These are phyloP conservation scores for Cyberlindnera euphorbiiphila DNA, from an alignment of 805 yeast genomes.

Conservation along the genomic window DNA sequence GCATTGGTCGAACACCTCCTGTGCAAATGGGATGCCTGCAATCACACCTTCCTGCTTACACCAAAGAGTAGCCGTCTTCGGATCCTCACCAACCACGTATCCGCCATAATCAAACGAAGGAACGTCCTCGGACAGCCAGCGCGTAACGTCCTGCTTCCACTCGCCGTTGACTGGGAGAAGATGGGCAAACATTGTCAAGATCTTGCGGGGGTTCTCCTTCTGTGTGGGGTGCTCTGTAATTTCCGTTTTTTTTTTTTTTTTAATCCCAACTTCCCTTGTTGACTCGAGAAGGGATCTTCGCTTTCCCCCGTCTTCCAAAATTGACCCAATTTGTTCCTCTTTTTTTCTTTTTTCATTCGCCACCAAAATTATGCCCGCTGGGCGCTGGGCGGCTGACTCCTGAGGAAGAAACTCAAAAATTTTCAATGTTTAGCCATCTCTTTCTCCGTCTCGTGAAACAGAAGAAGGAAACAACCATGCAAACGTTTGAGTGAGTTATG, in stretches of 20 bases:
- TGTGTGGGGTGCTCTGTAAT: too few species aligned
- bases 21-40: conserved; percentile 86
- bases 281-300: too few species aligned
- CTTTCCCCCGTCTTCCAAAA: neutral
- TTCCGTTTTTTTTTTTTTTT: too few species aligned
- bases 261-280: too few species aligned
- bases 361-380: neutral
- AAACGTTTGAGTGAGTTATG: conserved; percentile 6
- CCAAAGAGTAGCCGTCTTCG: conserved; percentile 69
- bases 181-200: conserved; percentile 35
- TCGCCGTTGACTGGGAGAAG: conserved; percentile 70
- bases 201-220: too few species aligned
- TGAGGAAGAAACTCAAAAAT: too few species aligned
- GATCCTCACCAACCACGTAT: conserved; percentile 79
- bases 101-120: conserved; percentile 96
- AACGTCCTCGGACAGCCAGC: conserved; percentile 80
- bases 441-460: too few species aligned
- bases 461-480: conserved; percentile 2
- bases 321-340: conserved; percentile 8
- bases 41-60: conserved; percentile 80
- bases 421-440: too few species aligned
- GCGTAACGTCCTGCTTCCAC: conserved; percentile 78
- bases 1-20: conserved; percentile 79
- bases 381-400: too few species aligned
- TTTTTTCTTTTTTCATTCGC: conserved; percentile 2